Evolutionary conservation across 805 yeast genomes (phyloP).

Genomic region (Saccharomyces eubayanus): DNA sequence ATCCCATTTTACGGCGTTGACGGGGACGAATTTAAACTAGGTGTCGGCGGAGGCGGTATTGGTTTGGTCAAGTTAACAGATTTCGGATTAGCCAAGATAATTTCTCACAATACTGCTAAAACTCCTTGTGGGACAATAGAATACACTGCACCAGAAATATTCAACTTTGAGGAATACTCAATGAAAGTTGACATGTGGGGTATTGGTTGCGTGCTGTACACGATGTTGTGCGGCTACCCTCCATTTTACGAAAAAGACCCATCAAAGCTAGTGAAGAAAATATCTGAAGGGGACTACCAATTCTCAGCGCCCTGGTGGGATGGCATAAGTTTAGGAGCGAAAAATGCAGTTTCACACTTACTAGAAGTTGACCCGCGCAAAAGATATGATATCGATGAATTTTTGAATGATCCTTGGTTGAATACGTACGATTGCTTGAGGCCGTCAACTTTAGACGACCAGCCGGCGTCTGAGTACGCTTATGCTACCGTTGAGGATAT

Average conservation of each 20-base stretch:
- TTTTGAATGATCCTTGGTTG: conserved; percentile 64
- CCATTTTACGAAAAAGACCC: conserved; percentile 75
- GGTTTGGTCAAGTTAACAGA: conserved; percentile 87
- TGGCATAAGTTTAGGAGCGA: conserved; percentile 61
- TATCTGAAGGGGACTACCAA: conserved; percentile 57
- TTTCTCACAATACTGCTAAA: conserved; percentile 76
- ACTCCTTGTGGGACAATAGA: conserved; percentile 99
- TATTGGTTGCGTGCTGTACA: conserved; percentile 87
- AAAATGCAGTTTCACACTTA: conserved; percentile 55
- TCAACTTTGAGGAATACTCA: conserved; percentile 79
- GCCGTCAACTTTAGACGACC: neutral
- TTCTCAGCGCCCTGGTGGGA: conserved; percentile 83
- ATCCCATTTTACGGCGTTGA: conserved; percentile 34
- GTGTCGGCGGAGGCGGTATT: conserved; percentile 85
- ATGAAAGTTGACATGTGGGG: conserved; percentile 98
- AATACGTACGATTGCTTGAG: conserved; percentile 22
- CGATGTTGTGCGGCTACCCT: conserved; percentile 90
- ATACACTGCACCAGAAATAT: conserved; percentile 95
- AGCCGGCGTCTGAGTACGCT: neutral
- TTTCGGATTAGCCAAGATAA: conserved; percentile 84
- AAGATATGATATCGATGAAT: conserved; percentile 57
- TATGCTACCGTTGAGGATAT: neutral
- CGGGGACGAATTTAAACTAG: conserved; percentile 49
- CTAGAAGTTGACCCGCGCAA: conserved; percentile 60
- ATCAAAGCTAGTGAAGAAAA: conserved; percentile 55